Evolutionary conservation across 495 filamentous ascomycete species (phyloP), one percentile per base, ranked within the genome.

Genomic region (Talaromyces proteolyticus): DNA sequence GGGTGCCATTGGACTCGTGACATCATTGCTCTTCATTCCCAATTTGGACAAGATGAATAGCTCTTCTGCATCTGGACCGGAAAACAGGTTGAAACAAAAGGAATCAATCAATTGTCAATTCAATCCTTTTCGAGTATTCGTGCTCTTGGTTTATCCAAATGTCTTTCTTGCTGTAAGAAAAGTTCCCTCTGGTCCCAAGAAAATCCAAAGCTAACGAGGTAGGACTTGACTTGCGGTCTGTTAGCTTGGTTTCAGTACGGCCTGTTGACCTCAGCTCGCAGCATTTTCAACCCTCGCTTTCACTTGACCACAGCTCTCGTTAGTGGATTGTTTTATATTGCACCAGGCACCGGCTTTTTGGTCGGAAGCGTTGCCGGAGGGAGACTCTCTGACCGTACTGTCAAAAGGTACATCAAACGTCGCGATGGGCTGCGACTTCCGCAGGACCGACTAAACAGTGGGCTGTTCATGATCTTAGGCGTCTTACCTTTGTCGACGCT

Each of bases 221-320:
- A 74, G 70, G 77, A 79, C 23, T 49, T 89, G 1, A 81, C 85
- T 1, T 84, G 78, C 44, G 75, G 77, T 38, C 69, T 79, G 38
- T 72, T 88, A 20, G 74, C 86, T 38, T 87, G 79, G 70, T 86
- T 84, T 57, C 82, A 85, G 78, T 90, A 88, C 58, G 73, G 69
- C 19, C 66, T 88, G 17, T 76, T 89, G 20, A 88, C 85, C 17
- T 85, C 85, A 17, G 86, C 85, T 54, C 82, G 85, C 44, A 81
- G 84, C 56, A 79, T 88, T 21, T 71, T 91, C 37, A 88, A 88
- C 59, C 85, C 85, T 2, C 78, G 85, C 17, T 90, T 88, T 68
- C 56, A 82, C 55, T 75, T 91, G 8, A 78, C 75, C 19, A 72
- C 82, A 4, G 84, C 85, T 3, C 71, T 89, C n/a, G 76, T 84